Percentiles rank a stretch among this genome's conserved stretches.
Conservation (phyloP, 1,284 basidiomycete genomes). For the Earliella scabrosa region DNA sequence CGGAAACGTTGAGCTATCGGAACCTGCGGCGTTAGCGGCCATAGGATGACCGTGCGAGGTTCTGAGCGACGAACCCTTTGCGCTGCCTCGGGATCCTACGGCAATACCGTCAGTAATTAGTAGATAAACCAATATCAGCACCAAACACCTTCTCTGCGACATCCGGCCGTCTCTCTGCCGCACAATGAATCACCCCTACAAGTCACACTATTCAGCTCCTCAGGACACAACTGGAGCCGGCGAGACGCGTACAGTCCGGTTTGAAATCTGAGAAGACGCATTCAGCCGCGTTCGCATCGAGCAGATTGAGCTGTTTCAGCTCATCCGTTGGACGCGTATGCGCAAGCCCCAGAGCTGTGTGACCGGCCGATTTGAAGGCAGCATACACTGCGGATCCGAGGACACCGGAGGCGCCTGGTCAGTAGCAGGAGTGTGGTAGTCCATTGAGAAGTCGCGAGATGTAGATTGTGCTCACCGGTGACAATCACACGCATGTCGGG, state of each 20-base stretch:
- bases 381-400: constrained; percentile 69
- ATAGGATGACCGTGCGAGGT: not conserved
- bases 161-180: constrained; percentile 84
- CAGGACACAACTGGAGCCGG: not conserved
- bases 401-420: constrained; percentile 78
- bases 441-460: too few species aligned
- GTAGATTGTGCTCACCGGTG: constrained; percentile 45
- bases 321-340: constrained; percentile 59
- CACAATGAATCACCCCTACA: constrained; percentile 82
- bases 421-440: not conserved
- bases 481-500: constrained; percentile 47
- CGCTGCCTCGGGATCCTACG: constrained; percentile 67
- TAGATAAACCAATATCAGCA: too few species aligned
- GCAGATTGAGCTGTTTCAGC: constrained; percentile 65
- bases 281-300: constrained; percentile 53
- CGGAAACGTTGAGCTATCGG: constrained; percentile 66
- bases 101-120: not conserved
- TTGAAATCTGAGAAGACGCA: constrained; percentile 53
- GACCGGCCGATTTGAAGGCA: constrained; percentile 53
- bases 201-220: not conserved
- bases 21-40: not conserved
- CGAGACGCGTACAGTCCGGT: constrained; percentile 61
- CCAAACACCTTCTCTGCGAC: constrained; percentile 79
- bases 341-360: constrained; percentile 63
- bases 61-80: constrained; percentile 48